Base-by-base conservation (phyloP, 805 yeast species). In the Candida verbasci region DNA sequence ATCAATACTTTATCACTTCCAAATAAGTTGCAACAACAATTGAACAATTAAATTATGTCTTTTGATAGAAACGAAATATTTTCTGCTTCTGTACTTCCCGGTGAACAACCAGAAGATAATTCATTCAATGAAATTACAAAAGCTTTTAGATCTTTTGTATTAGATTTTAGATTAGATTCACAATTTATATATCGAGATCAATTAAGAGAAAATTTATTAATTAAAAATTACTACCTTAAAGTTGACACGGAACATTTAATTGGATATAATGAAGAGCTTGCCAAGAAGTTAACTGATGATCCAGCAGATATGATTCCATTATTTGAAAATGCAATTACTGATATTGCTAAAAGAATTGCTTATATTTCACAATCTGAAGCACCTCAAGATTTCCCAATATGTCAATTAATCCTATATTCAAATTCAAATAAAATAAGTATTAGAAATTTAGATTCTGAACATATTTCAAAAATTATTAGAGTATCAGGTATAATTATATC, bases 401-500 rank as follows among this genome's bases (percentile, higher is more conserved):
- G 95, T 54, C 97, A 93, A 64, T 64, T 91, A 49, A 78, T 87
- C 34, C 64, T 91, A 37, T 73, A 72, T 43, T 82, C 94, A 9
- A 78, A 80, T 37, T 82, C 94, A 11, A 76, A 78, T 40, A 76
- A 78, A 40, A 71, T 82, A 3, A 71, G 91, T 1, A 78, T 93
- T 40, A 76, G 98, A 56, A 80, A 86, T 39, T 68, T 93, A 40
- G 91, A 84, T 55, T 82, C 96, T 2, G 86, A 82, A 32, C 86
- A 86, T 55, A 88, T 93, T 43, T 79, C 96, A 17, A 86, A 87
- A 56, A 82, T 93, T 37, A 91, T 93, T 24, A 72, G 96, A 38
- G 77, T 93, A 29, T 85, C 95, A 15, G 99, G 99, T 21, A 93
- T 93, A 50, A 75, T 93, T 48, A 91, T 93, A 40, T 82, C 94